Conservation (phyloP, 208 protist genomes). For the Porcisia deanei region DNA sequence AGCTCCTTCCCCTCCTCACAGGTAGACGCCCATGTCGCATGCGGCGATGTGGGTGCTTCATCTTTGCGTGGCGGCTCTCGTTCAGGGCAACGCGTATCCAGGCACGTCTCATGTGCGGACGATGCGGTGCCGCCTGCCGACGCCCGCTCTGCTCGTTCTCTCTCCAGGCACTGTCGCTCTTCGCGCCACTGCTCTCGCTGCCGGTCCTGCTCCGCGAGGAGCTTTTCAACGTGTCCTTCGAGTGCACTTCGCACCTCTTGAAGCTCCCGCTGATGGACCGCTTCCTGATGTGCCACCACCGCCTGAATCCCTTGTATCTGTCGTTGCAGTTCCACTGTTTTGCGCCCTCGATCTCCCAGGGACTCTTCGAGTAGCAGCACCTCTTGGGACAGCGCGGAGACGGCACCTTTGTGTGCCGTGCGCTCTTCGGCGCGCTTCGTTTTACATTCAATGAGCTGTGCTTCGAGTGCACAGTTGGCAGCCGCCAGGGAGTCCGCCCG, state of each 20-base stretch:
- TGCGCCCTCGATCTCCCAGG: conserved; percentile 9
- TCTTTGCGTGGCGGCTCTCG: not conserved
- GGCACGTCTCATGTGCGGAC: not conserved
- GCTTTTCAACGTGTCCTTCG: not conserved
- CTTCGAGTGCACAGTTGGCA: conserved; percentile 2
- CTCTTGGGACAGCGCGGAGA: conserved; percentile 13
- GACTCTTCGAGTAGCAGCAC: conserved; percentile 22
- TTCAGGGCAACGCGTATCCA: not conserved
- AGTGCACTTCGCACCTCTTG: not conserved
- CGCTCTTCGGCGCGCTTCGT: not conserved
- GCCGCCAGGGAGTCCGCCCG: conserved; percentile 11
- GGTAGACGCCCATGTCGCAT: not conserved
- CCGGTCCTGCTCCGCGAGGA: not conserved
- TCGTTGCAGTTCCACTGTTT: conserved; percentile 2
- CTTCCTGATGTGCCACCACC: not conserved
- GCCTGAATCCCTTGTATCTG: not conserved
- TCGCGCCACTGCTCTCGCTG: not conserved
- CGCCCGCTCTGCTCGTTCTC: not conserved
- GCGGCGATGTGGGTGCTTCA: not conserved
- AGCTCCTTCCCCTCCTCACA: not conserved
- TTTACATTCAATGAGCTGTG: conserved; percentile 3
- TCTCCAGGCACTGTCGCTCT: not conserved
- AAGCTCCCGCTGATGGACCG: not conserved
- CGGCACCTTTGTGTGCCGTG: not conserved
- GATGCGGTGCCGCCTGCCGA: too few species aligned